Evolutionary conservation across 2,329 filamentous ascomycete genomes (phyloP).

Genomic region (Lecanosticta acicola): DNA sequence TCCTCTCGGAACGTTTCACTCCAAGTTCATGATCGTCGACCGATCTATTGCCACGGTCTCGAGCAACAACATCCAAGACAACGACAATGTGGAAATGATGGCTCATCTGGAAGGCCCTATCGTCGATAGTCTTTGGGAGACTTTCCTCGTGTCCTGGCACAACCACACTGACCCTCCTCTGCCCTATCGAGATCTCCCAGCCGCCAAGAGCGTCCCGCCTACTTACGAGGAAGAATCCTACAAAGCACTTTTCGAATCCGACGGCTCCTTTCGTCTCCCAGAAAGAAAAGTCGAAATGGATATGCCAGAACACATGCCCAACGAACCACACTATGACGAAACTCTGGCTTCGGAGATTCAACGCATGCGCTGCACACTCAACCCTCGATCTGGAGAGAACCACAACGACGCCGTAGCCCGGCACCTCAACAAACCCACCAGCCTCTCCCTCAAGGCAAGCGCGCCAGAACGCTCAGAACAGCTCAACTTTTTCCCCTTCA

Average conservation of each 20-base stretch:
- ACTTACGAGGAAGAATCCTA: constrained; percentile 32
- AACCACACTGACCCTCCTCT: constrained; percentile 56
- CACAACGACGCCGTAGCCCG: constrained; percentile 55
- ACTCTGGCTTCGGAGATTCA: constrained; percentile 56
- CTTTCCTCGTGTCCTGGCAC: constrained; percentile 66
- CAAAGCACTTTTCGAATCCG: constrained; percentile 28
- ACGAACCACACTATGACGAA: constrained; percentile 59
- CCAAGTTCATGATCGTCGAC: constrained; percentile 74
- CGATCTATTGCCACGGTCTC: constrained; percentile 63
- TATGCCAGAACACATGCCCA: constrained; percentile 53
- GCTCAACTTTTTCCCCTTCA: constrained; percentile 48
- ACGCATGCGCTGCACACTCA: constrained; percentile 55
- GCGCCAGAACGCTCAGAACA: constrained; percentile 41
- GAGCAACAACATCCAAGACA: constrained; percentile 69
- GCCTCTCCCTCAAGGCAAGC: constrained; percentile 29
- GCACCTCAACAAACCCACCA: constrained; percentile 50
- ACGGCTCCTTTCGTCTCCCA: constrained; percentile 23
- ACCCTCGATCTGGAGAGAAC: constrained; percentile 47
- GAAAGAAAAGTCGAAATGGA: constrained; percentile 19
- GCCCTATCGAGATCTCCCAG: constrained; percentile 51
- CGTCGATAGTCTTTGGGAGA: constrained; percentile 70
- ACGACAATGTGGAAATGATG: constrained; percentile 75
- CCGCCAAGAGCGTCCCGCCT: constrained; percentile 34
- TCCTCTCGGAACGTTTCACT: constrained; percentile 67
- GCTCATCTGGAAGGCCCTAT: constrained; percentile 69